These are phyloP conservation scores for Candida labiduridarum DNA, from an alignment of 1,139 yeast genomes.

Conservation along the genomic window DNA sequence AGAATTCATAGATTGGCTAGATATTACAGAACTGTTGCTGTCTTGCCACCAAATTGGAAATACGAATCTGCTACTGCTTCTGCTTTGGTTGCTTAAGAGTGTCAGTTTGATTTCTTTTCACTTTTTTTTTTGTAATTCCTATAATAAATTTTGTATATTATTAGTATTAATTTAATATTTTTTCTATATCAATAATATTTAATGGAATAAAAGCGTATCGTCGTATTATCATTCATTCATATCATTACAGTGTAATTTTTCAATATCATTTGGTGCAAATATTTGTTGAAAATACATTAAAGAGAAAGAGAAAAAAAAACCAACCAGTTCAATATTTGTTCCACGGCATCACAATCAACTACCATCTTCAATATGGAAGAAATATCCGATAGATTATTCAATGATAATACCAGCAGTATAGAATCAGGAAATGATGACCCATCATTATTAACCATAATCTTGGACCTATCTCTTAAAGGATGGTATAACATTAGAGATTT, in stretches of 20 bases:
- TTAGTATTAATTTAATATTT: constrained; percentile 3
- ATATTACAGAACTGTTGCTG: constrained; percentile 99
- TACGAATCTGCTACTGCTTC: constrained; percentile 99
- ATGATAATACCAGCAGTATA: constrained; percentile 35
- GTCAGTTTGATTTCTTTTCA: constrained; percentile 1
- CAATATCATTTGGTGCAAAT: background rate
- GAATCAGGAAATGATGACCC: constrained; percentile 62
- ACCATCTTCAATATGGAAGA: constrained; percentile 59
- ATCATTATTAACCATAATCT: constrained; percentile 73
- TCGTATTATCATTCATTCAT: background rate
- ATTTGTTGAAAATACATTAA: background rate
- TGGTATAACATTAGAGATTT: constrained; percentile 62
- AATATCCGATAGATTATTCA: constrained; percentile 67
- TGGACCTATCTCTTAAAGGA: constrained; percentile 77
- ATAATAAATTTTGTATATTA: constrained; percentile 2
- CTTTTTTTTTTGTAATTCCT: background rate
- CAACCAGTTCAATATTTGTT: background rate
- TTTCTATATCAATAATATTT: background rate
- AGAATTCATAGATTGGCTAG: constrained; percentile 99
- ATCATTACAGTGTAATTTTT: background rate
- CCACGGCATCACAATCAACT: background rate
- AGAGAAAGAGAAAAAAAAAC: background rate
- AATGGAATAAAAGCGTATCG: background rate
- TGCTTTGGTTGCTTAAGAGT: constrained; percentile 91
- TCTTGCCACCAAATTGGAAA: constrained; percentile 99